phyloP scores from a whole-genome alignment of 331 rosid species.

The Quercus phellos region DNA sequence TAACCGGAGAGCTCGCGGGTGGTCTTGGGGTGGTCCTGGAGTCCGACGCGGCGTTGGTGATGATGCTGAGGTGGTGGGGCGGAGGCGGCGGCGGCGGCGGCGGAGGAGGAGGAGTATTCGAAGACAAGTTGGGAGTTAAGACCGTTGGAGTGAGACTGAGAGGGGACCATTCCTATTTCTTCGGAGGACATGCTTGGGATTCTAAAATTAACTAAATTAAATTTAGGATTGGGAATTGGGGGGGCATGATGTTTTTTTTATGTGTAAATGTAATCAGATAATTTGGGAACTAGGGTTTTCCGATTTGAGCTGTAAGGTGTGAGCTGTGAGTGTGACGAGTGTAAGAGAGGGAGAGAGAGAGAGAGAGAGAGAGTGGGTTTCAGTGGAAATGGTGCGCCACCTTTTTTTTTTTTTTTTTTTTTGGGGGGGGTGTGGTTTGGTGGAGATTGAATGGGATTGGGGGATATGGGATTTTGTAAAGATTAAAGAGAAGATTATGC shows the following conservation, averaged over 20 bases:
- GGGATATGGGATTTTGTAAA: no score
- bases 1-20: slow-evolving; percentile 65
- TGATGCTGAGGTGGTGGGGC: slow-evolving; percentile 34
- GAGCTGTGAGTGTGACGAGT: no score
- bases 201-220: background rate
- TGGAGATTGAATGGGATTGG: no score
- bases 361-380: no score
- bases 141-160: slow-evolving; percentile 23
- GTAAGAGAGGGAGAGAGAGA: no score
- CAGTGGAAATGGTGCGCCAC: no score
- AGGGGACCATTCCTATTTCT: slow-evolving; percentile 33
- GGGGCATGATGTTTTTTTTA: slow-evolving; percentile 11
- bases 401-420: no score
- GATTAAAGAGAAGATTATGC: no score
- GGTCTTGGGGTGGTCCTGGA: slow-evolving; percentile 56
- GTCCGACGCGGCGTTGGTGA: slow-evolving; percentile 39
- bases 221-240: background rate
- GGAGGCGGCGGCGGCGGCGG: slow-evolving; percentile 35
- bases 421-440: no score
- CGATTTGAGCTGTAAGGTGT: no score
- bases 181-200: slow-evolving; percentile 56
- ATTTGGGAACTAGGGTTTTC: slow-evolving; percentile 17
- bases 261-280: background rate
- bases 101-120: slow-evolving; percentile 66
- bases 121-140: slow-evolving; percentile 61